A percentile compares a stretch with the other conserved stretches of the same genome.
phyloP scores from a whole-genome alignment of 225 moss, liverwort and hornwort genomes.

The Pleurozium schreberi region DNA sequence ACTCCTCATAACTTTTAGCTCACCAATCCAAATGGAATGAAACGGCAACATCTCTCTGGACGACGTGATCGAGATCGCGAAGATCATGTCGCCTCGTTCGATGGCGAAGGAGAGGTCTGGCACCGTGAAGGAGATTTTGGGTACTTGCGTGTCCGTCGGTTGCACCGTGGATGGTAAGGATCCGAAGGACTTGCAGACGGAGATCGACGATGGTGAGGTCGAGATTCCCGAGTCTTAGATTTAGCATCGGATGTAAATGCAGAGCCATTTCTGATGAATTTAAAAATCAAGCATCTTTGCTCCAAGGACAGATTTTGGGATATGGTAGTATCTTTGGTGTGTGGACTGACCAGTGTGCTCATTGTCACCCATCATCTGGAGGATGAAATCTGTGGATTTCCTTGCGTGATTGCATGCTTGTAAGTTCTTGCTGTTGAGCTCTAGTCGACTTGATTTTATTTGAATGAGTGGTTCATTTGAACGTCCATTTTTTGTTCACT shows the following conservation, averaged over 20 bases:
- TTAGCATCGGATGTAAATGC: background rate
- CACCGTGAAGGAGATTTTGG: background rate
- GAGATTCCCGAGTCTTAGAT: background rate
- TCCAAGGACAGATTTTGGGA: background rate
- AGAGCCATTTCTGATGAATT: background rate
- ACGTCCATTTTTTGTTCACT: background rate
- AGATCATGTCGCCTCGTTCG: background rate
- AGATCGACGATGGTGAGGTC: background rate
- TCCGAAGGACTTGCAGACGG: background rate
- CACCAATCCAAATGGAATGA: no score
- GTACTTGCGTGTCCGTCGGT: background rate
- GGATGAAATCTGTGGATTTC: background rate
- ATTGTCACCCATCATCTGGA: background rate
- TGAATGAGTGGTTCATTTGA: background rate
- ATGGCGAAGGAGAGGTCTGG: background rate
- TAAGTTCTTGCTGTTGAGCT: background rate
- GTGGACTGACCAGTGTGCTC: background rate
- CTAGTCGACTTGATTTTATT: background rate
- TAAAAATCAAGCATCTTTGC: background rate
- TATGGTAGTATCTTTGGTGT: background rate
- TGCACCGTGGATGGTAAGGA: background rate
- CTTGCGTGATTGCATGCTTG: background rate
- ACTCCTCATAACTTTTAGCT: no score
- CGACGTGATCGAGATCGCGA: background rate
- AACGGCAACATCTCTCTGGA: background rate